Evolutionary conservation across 2,329 filamentous ascomycete species (phyloP).

Genomic region (Penicillium paneum): DNA sequence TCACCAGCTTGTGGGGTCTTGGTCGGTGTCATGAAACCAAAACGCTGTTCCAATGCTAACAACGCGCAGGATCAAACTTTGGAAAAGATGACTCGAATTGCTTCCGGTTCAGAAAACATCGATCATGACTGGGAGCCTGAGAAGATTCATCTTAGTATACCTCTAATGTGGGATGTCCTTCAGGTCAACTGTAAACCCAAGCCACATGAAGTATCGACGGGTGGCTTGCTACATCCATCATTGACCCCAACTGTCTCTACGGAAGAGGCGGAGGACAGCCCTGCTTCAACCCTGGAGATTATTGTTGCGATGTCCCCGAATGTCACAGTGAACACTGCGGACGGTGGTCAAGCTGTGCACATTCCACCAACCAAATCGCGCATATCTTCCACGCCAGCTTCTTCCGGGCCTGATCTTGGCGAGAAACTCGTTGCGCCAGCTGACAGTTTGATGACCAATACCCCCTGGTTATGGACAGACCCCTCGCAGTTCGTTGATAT

Average conservation of each 20-base stretch:
- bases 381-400: slow-evolving; percentile 11
- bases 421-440: slow-evolving; percentile 33
- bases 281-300: slow-evolving; percentile 46
- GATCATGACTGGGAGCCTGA: slow-evolving; percentile 55
- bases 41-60: slow-evolving; percentile 5
- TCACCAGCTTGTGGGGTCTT: slow-evolving; percentile 48
- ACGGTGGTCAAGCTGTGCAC: slow-evolving; percentile 52
- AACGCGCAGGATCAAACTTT: slow-evolving; percentile 45
- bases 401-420: slow-evolving; percentile 10
- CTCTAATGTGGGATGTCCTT: slow-evolving; percentile 54
- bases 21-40: slow-evolving; percentile 32
- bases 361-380: slow-evolving; percentile 30
- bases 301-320: slow-evolving; percentile 53
- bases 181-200: slow-evolving; percentile 47
- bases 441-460: slow-evolving; percentile 37
- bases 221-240: slow-evolving; percentile 45
- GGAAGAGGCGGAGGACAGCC: slow-evolving; percentile 36
- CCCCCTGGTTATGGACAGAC: slow-evolving; percentile 37
- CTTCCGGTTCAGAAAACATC: slow-evolving; percentile 48
- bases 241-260: slow-evolving; percentile 34
- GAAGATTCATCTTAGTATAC: slow-evolving; percentile 53
- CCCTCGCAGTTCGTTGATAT: slow-evolving; percentile 32
- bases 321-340: slow-evolving; percentile 51
- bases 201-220: slow-evolving; percentile 34
- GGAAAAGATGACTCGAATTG: slow-evolving; percentile 50